phyloP scores from a whole-genome alignment of 768 basidiomycete genomes.

The Pisolithus albus region DNA sequence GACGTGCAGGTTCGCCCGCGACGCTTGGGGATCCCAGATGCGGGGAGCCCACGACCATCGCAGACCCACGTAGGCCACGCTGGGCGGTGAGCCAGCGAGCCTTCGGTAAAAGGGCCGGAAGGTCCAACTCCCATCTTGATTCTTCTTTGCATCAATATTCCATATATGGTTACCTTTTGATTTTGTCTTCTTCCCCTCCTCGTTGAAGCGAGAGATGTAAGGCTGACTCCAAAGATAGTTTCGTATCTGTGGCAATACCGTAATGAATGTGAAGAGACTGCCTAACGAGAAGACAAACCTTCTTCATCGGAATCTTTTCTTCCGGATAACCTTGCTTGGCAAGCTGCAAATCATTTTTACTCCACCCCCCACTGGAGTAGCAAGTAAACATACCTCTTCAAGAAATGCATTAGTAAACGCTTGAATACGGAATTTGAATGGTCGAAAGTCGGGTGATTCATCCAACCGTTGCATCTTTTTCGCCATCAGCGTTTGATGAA shows the following conservation, averaged over 20 bases:
- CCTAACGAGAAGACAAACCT: slow-evolving; percentile 43
- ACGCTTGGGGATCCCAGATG: slow-evolving; percentile 95
- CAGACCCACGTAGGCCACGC: slow-evolving; percentile 74
- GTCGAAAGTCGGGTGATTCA: slow-evolving; percentile 93
- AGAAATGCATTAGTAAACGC: slow-evolving; percentile 95
- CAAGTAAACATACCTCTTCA: slow-evolving; percentile 59
- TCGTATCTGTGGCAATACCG: slow-evolving; percentile 53
- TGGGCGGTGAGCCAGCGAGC: slow-evolving; percentile 76
- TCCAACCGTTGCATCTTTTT: slow-evolving; percentile 98
- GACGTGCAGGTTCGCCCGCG: slow-evolving; percentile 72
- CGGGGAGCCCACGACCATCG: slow-evolving; percentile 88
- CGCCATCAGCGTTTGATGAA: slow-evolving; percentile 97
- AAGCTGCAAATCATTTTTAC: slow-evolving; percentile 42
- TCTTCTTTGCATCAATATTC: slow-evolving; percentile 94
- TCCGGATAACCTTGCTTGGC: slow-evolving; percentile 82
- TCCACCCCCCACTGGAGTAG: neutral
- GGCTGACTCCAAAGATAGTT: slow-evolving; percentile 95
- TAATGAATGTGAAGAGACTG: slow-evolving; percentile 6
- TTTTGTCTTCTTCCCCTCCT: slow-evolving; percentile 98
- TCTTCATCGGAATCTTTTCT: slow-evolving; percentile 95
- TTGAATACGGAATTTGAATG: slow-evolving; percentile 98
- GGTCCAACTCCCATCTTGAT: slow-evolving; percentile 67
- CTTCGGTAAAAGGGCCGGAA: slow-evolving; percentile 86
- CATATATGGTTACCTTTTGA: slow-evolving; percentile 99
- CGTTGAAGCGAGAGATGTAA: slow-evolving; percentile 94